phyloP scores from a whole-genome alignment of 805 yeast genomes.

The Clavispora phyllophila region DNA sequence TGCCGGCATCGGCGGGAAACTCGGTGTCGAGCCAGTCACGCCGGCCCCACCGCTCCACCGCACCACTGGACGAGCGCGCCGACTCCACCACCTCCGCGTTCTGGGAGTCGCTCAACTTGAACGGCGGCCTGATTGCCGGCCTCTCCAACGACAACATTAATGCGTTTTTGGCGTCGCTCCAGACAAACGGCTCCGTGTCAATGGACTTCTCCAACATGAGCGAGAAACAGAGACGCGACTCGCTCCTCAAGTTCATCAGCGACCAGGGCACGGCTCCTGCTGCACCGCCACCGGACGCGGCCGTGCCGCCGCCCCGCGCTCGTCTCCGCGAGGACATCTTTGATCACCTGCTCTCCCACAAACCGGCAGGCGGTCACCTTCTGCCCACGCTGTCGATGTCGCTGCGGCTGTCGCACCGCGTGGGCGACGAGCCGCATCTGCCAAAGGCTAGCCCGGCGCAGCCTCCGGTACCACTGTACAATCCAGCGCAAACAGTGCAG shows the following conservation, averaged over 20 bases:
- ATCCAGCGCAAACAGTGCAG: background rate
- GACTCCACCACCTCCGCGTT: slow-evolving; percentile 9
- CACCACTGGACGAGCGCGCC: slow-evolving; percentile 4
- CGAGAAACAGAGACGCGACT: slow-evolving; percentile 36
- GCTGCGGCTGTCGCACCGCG: slow-evolving; percentile 25
- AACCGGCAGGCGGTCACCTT: slow-evolving; percentile 14
- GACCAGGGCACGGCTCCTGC: slow-evolving; percentile 21
- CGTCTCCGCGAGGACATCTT: slow-evolving; percentile 35
- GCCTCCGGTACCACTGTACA: background rate
- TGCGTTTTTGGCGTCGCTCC: slow-evolving; percentile 30
- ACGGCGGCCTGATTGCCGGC: slow-evolving; percentile 28
- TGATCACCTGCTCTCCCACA: slow-evolving; percentile 14
- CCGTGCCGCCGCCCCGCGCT: background rate
- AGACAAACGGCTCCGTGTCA: slow-evolving; percentile 27
- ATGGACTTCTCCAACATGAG: slow-evolving; percentile 36
- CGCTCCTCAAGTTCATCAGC: slow-evolving; percentile 32
- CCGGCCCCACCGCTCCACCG: slow-evolving; percentile 3
- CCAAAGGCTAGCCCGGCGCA: slow-evolving; percentile 34
- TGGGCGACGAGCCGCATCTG: slow-evolving; percentile 33
- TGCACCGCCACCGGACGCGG: slow-evolving; percentile 4
- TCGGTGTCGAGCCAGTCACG: slow-evolving; percentile 25
- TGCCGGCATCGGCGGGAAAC: slow-evolving; percentile 32
- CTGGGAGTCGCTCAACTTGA: slow-evolving; percentile 23
- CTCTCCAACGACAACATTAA: slow-evolving; percentile 26
- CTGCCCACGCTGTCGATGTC: slow-evolving; percentile 36